These are phyloP conservation scores for Pichia paraexigua DNA, from an alignment of 805 yeast genomes.

Conservation along the genomic window DNA sequence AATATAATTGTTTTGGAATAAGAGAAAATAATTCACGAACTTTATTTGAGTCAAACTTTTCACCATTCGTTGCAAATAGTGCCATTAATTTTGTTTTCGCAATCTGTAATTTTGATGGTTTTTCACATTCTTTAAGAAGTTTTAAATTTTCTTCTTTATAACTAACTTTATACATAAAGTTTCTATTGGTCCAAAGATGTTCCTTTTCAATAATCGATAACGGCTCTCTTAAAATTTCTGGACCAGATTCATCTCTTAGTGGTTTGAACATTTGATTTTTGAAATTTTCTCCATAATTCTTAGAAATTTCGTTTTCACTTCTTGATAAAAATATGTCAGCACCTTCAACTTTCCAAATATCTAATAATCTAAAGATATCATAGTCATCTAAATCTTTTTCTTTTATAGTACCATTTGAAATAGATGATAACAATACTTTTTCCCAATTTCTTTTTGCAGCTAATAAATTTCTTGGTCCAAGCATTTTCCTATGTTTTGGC, in stretches of 20 bases:
- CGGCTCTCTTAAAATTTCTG: constrained; percentile 39
- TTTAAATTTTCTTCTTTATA: constrained; percentile 10
- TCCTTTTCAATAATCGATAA: constrained; percentile 70
- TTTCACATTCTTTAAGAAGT: constrained; percentile 1
- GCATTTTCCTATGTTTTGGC: constrained; percentile 53
- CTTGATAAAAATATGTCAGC: constrained; percentile 26
- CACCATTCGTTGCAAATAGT: constrained; percentile 47
- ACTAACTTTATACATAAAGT: constrained; percentile 34
- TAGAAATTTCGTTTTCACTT: constrained; percentile 24
- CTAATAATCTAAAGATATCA: constrained; percentile 45
- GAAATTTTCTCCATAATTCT: constrained; percentile 39
- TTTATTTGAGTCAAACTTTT: constrained; percentile 35
- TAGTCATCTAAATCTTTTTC: constrained; percentile 42
- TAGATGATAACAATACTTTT: constrained; percentile 47
- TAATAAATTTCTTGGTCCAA: constrained; percentile 53
- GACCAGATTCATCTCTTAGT: constrained; percentile 20
- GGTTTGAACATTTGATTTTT: constrained; percentile 37
- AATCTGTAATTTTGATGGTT: constrained; percentile 25
- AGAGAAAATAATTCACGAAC: constrained; percentile 41
- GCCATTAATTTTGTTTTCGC: constrained; percentile 42
- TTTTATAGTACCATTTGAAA: constrained; percentile 45
- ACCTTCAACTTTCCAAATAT: constrained; percentile 54
- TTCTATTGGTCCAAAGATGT: constrained; percentile 37
- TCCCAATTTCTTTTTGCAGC: constrained; percentile 58
- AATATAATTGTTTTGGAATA: constrained; percentile 38